phyloP scores from a whole-genome alignment of 495 filamentous ascomycete species.

The Penicillium goetzii region DNA sequence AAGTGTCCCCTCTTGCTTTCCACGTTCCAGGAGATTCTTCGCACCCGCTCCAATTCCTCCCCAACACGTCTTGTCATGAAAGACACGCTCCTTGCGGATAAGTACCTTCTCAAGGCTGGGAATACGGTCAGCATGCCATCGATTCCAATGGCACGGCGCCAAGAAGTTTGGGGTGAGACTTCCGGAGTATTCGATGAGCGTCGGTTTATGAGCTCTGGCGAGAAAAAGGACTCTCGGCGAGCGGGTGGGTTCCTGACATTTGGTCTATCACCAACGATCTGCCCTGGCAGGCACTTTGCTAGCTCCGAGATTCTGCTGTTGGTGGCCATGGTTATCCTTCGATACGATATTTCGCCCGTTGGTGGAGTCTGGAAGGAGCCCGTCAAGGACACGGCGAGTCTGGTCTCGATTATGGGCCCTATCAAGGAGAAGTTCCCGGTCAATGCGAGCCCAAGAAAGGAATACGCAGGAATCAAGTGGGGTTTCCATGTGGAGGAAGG shows the following conservation, averaged over 20 bases:
- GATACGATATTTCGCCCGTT: slow-evolving; percentile 41
- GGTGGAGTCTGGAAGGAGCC: slow-evolving; percentile 29
- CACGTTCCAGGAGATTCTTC: slow-evolving; percentile 45
- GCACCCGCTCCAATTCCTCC: slow-evolving; percentile 27
- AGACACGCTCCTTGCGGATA: slow-evolving; percentile 38
- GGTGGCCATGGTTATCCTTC: slow-evolving; percentile 42
- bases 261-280: slow-evolving; percentile 47
- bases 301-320: slow-evolving; percentile 44
- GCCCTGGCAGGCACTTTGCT: slow-evolving; percentile 54
- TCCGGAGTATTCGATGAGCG: slow-evolving; percentile 33
- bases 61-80: slow-evolving; percentile 33
- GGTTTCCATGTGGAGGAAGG: slow-evolving; percentile 27
- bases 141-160: slow-evolving; percentile 22
- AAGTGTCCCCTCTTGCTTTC: slow-evolving; percentile 44
- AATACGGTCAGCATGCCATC: slow-evolving; percentile 34
- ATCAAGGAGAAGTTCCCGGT: slow-evolving; percentile 24
- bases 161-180: slow-evolving; percentile 34
- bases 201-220: slow-evolving; percentile 32
- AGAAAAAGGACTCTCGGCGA: slow-evolving; percentile 19
- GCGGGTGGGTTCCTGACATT: slow-evolving; percentile 43
- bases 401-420: slow-evolving; percentile 27
- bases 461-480: slow-evolving; percentile 34
- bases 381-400: slow-evolving; percentile 16
- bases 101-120: slow-evolving; percentile 36
- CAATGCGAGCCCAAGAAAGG: slow-evolving; percentile 20